Evolutionary conservation across 441 rosid species (phyloP).

Genomic region (Brassica balearica): DNA sequence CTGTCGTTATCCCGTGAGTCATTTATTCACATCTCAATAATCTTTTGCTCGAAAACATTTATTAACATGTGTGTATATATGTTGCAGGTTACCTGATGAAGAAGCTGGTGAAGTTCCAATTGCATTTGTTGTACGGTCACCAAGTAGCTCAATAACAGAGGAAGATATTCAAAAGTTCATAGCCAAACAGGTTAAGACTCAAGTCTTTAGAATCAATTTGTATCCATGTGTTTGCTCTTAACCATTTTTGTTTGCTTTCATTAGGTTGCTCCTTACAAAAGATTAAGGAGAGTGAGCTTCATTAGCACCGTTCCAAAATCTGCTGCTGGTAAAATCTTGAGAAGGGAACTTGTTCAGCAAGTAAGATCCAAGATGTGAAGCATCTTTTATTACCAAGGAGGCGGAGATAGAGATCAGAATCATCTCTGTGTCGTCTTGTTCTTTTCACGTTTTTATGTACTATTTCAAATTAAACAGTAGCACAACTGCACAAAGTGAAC

Average conservation of each 20-base stretch:
- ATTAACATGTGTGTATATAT: background rate
- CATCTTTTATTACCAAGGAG: background rate
- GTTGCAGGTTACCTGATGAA: slow-evolving; percentile 78
- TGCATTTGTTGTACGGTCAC: slow-evolving; percentile 82
- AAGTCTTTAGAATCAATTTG: slow-evolving; percentile 4
- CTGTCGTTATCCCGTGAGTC: slow-evolving; percentile 76
- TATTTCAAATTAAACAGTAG: background rate
- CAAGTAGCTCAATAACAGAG: slow-evolving; percentile 70
- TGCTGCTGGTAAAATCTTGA: slow-evolving; percentile 66
- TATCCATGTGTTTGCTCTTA: background rate
- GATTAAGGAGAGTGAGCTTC: slow-evolving; percentile 60
- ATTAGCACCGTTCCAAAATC: slow-evolving; percentile 62
- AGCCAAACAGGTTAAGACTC: slow-evolving; percentile 62
- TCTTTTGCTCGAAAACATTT: background rate
- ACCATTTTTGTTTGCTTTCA: slow-evolving; percentile 14
- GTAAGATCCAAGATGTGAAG: slow-evolving; percentile 56
- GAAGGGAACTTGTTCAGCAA: slow-evolving; percentile 65
- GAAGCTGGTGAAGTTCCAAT: slow-evolving; percentile 95
- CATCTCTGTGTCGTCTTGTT: background rate
- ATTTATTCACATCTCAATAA: slow-evolving; percentile 10
- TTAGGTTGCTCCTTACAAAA: slow-evolving; percentile 74
- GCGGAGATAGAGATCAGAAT: background rate
- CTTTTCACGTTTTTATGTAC: background rate
- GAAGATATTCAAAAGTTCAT: slow-evolving; percentile 68
- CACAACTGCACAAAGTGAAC: background rate